Conservation (phyloP, 495 filamentous ascomycete species). For the Penicillium macrosclerotiorum region DNA sequence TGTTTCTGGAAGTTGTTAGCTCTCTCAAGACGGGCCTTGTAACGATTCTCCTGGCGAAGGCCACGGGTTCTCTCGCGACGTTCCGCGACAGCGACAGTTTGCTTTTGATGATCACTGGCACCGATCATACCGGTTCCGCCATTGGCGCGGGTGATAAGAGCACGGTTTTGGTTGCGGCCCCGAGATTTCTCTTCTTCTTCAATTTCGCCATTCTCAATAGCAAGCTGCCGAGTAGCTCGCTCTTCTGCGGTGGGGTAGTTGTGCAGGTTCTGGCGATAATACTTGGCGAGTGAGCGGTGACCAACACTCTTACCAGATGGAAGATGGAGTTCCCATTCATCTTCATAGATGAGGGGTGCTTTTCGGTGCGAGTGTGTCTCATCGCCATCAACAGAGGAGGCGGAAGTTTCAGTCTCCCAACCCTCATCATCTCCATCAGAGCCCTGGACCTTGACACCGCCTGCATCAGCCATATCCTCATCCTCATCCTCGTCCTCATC, state of each 20-base stretch:
- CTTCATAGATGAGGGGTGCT: conserved; percentile 71
- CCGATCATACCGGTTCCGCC: conserved; percentile 75
- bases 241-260: conserved; percentile 72
- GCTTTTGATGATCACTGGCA: conserved; percentile 66
- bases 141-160: conserved; percentile 63
- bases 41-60: conserved; percentile 55
- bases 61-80: conserved; percentile 64
- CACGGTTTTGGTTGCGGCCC: conserved; percentile 52
- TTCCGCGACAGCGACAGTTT: conserved; percentile 59
- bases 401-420: conserved; percentile 96
- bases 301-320: conserved; percentile 87
- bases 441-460: conserved; percentile 38
- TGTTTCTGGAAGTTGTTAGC: conserved; percentile 72
- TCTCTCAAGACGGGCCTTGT: conserved; percentile 62
- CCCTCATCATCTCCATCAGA: conserved; percentile 58
- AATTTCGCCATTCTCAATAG: conserved; percentile 50
- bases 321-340: conserved; percentile 92
- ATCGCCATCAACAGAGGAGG: conserved; percentile 69
- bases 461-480: conserved; percentile 30
- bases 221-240: conserved; percentile 41
- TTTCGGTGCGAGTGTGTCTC: conserved; percentile 44
- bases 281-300: conserved; percentile 79
- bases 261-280: conserved; percentile 91
- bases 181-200: conserved; percentile 36
- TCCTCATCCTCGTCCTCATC: conserved; percentile 54